Conservation (phyloP, 2,329 filamentous ascomycete genomes). For the Podosphaera xanthii region DNA sequence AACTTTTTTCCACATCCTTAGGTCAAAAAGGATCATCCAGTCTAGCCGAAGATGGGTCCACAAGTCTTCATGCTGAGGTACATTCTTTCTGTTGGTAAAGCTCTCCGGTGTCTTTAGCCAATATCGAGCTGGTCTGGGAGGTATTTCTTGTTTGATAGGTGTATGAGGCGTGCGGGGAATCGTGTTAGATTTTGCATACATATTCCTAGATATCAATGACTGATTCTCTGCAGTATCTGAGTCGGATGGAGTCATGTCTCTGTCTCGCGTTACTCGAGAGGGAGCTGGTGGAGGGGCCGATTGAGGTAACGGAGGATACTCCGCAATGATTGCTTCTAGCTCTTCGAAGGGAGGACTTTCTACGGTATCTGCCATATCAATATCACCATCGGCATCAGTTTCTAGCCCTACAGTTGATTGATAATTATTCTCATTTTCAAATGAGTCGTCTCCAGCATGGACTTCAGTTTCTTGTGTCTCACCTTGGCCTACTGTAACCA, state of each 20-base stretch:
- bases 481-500: constrained; percentile 14
- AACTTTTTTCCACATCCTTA: constrained; percentile 90
- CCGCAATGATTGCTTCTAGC: constrained; percentile 55
- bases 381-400: constrained; percentile 20
- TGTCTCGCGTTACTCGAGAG: constrained; percentile 25
- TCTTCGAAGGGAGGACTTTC: constrained; percentile 43
- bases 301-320: constrained; percentile 44
- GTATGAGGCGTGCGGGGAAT: constrained; percentile 63
- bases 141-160: constrained; percentile 20
- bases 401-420: constrained; percentile 7
- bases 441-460: constrained; percentile 1
- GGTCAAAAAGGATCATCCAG: constrained; percentile 82
- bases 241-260: constrained; percentile 45
- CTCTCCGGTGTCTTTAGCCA: constrained; percentile 65
- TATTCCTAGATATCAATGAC: constrained; percentile 35
- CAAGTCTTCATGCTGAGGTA: constrained; percentile 62
- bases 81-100: constrained; percentile 37
- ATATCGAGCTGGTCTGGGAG: constrained; percentile 49
- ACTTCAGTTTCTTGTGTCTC: constrained; percentile 11
- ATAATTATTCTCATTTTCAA: constrained; percentile 1
- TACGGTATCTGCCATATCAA: constrained; percentile 20
- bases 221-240: constrained; percentile 41
- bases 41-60: constrained; percentile 77
- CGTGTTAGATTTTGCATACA: constrained; percentile 40
- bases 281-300: constrained; percentile 22